phyloP scores from a whole-genome alignment of 192 early-diverging fungal species.

The Gonapodya sp. region DNA sequence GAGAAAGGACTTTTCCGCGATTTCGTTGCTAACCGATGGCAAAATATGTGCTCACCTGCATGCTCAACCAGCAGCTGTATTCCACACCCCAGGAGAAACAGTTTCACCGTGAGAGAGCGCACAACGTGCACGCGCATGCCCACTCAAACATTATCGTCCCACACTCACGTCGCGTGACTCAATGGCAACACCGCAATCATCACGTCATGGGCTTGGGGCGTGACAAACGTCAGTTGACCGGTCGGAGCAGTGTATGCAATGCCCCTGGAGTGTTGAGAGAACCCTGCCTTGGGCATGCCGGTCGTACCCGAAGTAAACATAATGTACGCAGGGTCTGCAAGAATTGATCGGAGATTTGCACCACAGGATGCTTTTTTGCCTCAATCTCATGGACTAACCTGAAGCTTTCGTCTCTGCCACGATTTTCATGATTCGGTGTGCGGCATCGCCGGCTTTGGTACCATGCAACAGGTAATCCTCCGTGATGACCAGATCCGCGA shows the following conservation, averaged over 20 bases:
- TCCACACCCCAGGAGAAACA: no score
- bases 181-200: not conserved
- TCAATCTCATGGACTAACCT: no score
- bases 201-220: conserved; percentile 2
- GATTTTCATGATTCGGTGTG: not conserved
- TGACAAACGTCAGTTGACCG: not conserved
- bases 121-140: no score
- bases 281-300: not conserved
- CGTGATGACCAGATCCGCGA: not conserved
- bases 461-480: not conserved
- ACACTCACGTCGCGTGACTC: not conserved
- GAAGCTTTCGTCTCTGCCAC: not conserved
- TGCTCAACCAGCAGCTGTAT: not conserved
- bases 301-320: conserved; percentile 11
- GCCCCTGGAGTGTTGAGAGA: not conserved
- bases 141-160: no score
- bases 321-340: conserved; percentile 4
- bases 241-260: not conserved
- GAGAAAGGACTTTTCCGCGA: not conserved
- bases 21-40: not conserved
- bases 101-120: no score
- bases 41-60: not conserved
- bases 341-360: no score
- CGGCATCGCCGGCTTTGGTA: not conserved
- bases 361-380: no score